These are phyloP conservation scores for Oxytropis ochrocephala DNA, from an alignment of 306 rosid species.

Conservation along the genomic window DNA sequence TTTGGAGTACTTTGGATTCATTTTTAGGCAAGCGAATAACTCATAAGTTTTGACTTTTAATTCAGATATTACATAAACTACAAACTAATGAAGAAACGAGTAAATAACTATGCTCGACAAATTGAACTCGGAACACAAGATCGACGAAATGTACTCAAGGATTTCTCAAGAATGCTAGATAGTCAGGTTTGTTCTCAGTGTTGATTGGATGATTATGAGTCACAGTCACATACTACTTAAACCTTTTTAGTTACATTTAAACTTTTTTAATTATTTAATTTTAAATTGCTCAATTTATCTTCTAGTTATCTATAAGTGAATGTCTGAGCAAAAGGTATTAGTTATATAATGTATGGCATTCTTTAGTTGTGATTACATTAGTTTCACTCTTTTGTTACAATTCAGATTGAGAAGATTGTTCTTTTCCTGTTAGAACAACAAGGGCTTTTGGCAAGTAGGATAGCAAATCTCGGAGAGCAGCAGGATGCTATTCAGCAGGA, in stretches of 20 bases:
- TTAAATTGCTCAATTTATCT: background rate
- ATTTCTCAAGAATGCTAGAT: constrained; percentile 93
- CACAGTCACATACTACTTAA: background rate
- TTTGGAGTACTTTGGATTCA: constrained; percentile 1
- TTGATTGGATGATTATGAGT: background rate
- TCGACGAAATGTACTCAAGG: constrained; percentile 83
- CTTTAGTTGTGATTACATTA: background rate
- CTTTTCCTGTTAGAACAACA: constrained; percentile 96
- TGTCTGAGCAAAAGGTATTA: background rate
- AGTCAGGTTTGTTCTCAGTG: constrained; percentile 53
- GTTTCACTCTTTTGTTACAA: constrained; percentile 11
- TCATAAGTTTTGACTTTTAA: constrained; percentile 12
- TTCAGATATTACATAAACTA: constrained; percentile 90
- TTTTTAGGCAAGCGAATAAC: background rate
- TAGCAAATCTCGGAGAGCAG: constrained; percentile 62
- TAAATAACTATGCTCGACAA: constrained; percentile 76
- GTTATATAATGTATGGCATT: background rate
- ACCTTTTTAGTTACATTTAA: background rate
- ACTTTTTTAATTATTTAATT: background rate
- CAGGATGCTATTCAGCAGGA: constrained; percentile 56
- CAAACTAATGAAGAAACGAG: constrained; percentile 89
- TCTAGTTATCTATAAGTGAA: background rate
- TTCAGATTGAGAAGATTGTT: constrained; percentile 90
- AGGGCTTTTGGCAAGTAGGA: constrained; percentile 88
- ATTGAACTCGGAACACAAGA: constrained; percentile 76